Conservation (phyloP, 345 rosid genomes). For the Euphorbia peplus region DNA sequence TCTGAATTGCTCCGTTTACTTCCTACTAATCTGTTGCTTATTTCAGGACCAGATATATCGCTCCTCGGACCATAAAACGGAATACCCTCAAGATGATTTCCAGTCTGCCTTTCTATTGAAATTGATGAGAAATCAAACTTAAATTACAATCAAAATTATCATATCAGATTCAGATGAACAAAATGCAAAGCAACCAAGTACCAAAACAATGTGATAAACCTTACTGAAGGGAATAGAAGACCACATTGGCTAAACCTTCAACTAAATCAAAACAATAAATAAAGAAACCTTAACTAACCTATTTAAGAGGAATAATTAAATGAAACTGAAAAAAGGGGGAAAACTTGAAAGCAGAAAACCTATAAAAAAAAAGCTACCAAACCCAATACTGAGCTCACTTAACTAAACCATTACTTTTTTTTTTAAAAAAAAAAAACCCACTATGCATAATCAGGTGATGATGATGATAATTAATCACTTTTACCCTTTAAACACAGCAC, state of each 20-base stretch:
- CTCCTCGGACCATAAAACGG: constrained; percentile 72
- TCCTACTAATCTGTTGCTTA: constrained; percentile 58
- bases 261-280: not conserved
- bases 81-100: constrained; percentile 79
- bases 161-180: not conserved
- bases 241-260: constrained; percentile 15
- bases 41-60: constrained; percentile 60
- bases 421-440: too few relatives aligned
- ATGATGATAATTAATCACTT: constrained; percentile 16
- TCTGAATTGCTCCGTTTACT: constrained; percentile 78
- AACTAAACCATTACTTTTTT: constrained; percentile 37
- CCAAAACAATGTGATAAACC: not conserved
- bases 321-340: constrained; percentile 14
- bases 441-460: constrained; percentile 8
- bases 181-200: not conserved
- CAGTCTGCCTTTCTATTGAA: constrained; percentile 53
- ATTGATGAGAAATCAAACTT: constrained; percentile 35
- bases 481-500: not conserved
- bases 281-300: constrained; percentile 4
- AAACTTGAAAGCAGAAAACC: constrained; percentile 12
- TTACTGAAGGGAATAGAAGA: not conserved
- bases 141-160: too few relatives aligned
- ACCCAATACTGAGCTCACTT: constrained; percentile 35
- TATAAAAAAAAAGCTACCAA: constrained; percentile 35
- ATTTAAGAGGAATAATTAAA: constrained; percentile 2